Evolutionary conservation across 371 early-diverging fungal species (phyloP), one percentile per base, ranked within the genome.

Genomic region (Mortierella sp.): DNA sequence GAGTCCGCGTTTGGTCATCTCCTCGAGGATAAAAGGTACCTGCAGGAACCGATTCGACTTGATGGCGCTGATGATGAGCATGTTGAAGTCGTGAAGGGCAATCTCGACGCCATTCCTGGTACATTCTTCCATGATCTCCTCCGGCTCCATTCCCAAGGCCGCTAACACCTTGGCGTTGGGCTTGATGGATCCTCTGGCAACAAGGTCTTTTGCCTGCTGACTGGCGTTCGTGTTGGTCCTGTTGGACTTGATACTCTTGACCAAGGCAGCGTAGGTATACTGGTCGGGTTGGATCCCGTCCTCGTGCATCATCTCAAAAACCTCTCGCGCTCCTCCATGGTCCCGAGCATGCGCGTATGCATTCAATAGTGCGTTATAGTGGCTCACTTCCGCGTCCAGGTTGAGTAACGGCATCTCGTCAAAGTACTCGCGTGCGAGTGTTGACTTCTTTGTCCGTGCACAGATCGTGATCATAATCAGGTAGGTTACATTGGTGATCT

Each of bases 351-450:
- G 60, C 14, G 56, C 64, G 41, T 68, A 75, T 6, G 64, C 53
- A 30, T 60, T 68, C 32, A 75, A 6, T 15, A 75, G 44, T 3
- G 75, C 64, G 50, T 68, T 68, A 57, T 68, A 75, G 24, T 75
- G 75, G 6, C 24, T 27, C 27, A 52, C 34, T 2, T 63, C 59
- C 19, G 15, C 19, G 9, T 68, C 64, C 9, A 75, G 12, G 0
- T 57, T 57, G 7, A 63, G 4, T 39, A 50, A 34, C 9, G 68
- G 75, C 68, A 75, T 75, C 50, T 75, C 75, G 46, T 75, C 60
- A 68, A 75, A 68, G 41, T 55, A 67, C 30, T 75, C 60, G 37
- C 41, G 30, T n/a, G 73, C 73, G 14, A 54, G 7, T 2, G 9
- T 27, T 12, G 60, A 31, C 8, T 63, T 37, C 47, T 63, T 60